A percentile compares a stretch with the other conserved stretches of the same genome.
Conservation (phyloP, 2,329 filamentous ascomycete species). For the Xylaria hypoxylon region DNA sequence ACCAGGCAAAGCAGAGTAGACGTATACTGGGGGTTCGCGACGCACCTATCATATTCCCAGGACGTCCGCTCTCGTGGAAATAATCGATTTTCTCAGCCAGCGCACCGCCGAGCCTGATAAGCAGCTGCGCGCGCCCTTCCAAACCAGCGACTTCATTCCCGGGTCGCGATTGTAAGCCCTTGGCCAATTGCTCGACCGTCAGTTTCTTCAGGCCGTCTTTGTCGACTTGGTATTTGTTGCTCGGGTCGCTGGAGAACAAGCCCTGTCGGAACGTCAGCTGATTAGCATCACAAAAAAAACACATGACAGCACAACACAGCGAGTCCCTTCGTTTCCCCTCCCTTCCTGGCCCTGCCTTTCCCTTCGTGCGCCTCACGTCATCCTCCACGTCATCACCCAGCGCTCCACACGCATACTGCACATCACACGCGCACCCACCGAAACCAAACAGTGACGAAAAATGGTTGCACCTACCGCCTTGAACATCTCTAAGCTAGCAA, state of each 20-base stretch:
- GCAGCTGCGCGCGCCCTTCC: conserved; percentile 82
- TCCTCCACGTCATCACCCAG: neutral
- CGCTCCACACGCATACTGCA: neutral
- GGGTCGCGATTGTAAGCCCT: conserved; percentile 85
- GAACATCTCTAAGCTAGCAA: conserved; percentile 87
- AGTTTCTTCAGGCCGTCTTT: conserved; percentile 80
- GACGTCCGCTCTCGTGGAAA: conserved; percentile 85
- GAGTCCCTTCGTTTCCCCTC: neutral
- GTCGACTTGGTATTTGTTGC: conserved; percentile 90
- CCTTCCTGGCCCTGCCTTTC: neutral
- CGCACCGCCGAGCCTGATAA: conserved; percentile 80
- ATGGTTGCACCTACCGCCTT: conserved; percentile 64
- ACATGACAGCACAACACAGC: neutral
- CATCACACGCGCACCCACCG: neutral
- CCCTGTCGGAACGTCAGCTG: conserved; percentile 61
- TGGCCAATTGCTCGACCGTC: conserved; percentile 78
- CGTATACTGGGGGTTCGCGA: conserved; percentile 20
- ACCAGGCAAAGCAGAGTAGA: neutral
- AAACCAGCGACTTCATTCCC: conserved; percentile 86
- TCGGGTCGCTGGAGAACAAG: conserved; percentile 83
- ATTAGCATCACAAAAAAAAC: no score
- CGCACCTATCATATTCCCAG: conserved; percentile 93
- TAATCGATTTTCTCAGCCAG: conserved; percentile 80
- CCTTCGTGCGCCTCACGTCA: neutral
- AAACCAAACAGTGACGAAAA: neutral